phyloP scores from a whole-genome alignment of 2,329 filamentous ascomycete genomes.

The Eutypa lata region DNA sequence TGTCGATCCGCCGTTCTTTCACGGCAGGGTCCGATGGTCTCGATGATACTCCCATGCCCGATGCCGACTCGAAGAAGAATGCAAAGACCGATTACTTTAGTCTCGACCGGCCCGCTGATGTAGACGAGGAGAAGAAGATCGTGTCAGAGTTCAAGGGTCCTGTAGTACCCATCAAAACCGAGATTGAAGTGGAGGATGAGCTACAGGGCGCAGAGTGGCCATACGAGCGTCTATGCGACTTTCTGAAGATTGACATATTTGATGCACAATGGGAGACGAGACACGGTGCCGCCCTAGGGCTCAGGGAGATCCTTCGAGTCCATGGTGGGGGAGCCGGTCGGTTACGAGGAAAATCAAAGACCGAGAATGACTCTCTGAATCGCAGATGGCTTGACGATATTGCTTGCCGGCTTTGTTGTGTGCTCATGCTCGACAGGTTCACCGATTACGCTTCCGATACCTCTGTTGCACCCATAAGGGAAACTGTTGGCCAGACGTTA shows the following conservation, averaged over 20 bases:
- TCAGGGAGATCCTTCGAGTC: conserved; percentile 87
- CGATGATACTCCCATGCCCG: conserved; percentile 55
- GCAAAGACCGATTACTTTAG: conserved; percentile 84
- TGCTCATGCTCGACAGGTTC: conserved; percentile 96
- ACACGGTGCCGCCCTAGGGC: conserved; percentile 91
- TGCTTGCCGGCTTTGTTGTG: conserved; percentile 89
- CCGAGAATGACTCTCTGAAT: conserved; percentile 77
- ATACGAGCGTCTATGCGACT: conserved; percentile 89
- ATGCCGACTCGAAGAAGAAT: conserved; percentile 55
- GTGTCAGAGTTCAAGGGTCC: conserved; percentile 94
- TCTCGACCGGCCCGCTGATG: conserved; percentile 71
- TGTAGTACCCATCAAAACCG: conserved; percentile 75
- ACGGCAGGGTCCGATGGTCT: conserved; percentile 60
- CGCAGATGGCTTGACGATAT: conserved; percentile 88
- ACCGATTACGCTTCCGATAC: conserved; percentile 98
- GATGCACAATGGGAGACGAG: conserved; percentile 93
- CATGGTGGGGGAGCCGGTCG: conserved; percentile 88
- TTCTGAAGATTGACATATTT: conserved; percentile 89
- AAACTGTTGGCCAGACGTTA: conserved; percentile 91
- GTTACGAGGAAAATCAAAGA: conserved; percentile 62
- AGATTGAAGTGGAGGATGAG: conserved; percentile 74
- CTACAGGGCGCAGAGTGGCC: conserved; percentile 86
- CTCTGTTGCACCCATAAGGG: conserved; percentile 91
- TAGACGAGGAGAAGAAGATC: conserved; percentile 88
- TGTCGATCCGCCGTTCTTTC: conserved; percentile 65